A percentile compares a stretch with the other conserved stretches of the same genome.
These are phyloP conservation scores for Sporopachydermia lactativora DNA, from an alignment of 805 yeast species.

Conservation along the genomic window DNA sequence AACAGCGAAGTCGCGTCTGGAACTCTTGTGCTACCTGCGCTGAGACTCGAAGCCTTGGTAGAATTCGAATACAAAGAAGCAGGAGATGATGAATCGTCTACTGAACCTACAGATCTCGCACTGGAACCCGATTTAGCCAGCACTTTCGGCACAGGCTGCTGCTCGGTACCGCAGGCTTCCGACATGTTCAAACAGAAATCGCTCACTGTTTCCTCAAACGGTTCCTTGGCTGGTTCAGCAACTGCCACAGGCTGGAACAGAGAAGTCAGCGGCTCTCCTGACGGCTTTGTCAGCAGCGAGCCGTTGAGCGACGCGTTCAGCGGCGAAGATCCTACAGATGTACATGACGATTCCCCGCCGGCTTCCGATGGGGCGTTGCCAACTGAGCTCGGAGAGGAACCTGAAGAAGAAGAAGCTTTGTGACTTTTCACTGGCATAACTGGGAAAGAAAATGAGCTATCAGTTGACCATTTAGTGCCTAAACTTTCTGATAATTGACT, in stretches of 20 bases:
- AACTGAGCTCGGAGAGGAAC: not conserved
- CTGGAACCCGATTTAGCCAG: conserved; percentile 2
- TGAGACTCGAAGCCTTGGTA: conserved; percentile 3
- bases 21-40: conserved; percentile 2
- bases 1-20: conserved; percentile 4
- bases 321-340: not conserved
- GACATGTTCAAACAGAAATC: conserved; percentile 66
- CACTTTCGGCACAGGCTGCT: conserved; percentile 46
- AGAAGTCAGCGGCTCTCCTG: not conserved
- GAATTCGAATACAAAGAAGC: not conserved
- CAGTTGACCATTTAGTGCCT: not conserved
- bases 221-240: conserved; percentile 11
- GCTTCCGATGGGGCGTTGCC: not conserved
- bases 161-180: conserved; percentile 72
- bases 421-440: not conserved
- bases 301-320: not conserved
- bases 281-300: not conserved
- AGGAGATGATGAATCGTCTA: not conserved
- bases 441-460: not conserved
- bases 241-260: not conserved
- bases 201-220: conserved; percentile 56
- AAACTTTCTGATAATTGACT: not conserved
- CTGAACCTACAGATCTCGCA: not conserved
- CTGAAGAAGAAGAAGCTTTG: not conserved
- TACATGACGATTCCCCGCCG: conserved; percentile 1